phyloP scores from a whole-genome alignment of 140 eudicot species.

The Oenanthe javanica region DNA sequence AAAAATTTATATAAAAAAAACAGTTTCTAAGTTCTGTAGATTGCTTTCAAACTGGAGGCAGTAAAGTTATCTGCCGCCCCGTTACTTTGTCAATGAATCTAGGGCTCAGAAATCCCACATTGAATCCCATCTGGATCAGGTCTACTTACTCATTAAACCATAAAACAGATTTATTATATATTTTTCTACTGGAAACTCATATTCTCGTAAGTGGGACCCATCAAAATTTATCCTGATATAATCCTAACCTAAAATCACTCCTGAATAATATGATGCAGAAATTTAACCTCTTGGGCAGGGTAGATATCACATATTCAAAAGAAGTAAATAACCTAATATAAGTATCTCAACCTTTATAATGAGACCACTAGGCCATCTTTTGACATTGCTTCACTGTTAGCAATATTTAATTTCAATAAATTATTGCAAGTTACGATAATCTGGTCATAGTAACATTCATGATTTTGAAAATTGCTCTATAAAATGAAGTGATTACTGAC shows the following conservation, averaged over 20 bases:
- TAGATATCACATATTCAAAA: neutral
- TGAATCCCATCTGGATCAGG: neutral
- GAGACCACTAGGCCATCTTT: neutral
- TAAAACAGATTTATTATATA: too few species aligned
- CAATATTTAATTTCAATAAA: neutral
- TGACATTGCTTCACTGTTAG: neutral
- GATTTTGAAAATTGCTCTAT: neutral
- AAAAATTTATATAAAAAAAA: neutral
- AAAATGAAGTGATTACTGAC: slow-evolving; percentile 32
- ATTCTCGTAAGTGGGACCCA: neutral
- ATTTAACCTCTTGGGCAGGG: neutral
- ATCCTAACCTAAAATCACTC: neutral
- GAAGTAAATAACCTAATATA: neutral
- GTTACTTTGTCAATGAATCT: neutral
- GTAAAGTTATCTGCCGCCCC: neutral
- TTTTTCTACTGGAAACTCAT: neutral
- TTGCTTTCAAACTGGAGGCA: neutral
- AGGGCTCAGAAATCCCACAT: neutral
- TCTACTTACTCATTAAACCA: too few species aligned
- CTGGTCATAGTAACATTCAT: neutral
- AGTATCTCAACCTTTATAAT: neutral
- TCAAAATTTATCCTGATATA: neutral
- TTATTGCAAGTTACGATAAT: neutral
- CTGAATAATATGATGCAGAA: neutral
- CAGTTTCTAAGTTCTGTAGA: neutral